Conservation (phyloP, 257 asterid species). For the Penstemon eatonii region DNA sequence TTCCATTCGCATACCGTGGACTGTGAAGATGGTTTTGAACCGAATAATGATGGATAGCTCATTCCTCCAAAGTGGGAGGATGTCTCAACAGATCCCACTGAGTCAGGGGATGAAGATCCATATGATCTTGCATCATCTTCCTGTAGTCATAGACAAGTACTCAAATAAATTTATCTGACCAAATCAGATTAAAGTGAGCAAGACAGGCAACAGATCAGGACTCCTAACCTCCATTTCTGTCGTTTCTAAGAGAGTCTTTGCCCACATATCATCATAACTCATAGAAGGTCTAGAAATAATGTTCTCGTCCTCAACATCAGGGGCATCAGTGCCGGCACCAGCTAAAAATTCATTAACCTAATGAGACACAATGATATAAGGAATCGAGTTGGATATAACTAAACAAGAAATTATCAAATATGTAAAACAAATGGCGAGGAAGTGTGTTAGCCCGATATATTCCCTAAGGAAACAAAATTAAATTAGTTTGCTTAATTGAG, state of each 20-base stretch:
- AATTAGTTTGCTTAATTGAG: no score
- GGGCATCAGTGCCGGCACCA: conserved; percentile 99
- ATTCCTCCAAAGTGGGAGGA: conserved; percentile 98
- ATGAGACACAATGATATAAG: conserved; percentile 18
- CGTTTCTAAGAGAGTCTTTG: conserved; percentile 92
- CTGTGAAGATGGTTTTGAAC: conserved; percentile 88
- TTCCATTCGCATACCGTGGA: conserved; percentile 50
- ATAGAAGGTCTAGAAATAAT: conserved; percentile 83
- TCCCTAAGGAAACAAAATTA: no score
- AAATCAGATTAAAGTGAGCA: conserved; percentile 24
- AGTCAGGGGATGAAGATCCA: conserved; percentile 98
- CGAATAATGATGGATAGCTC: conserved; percentile 96
- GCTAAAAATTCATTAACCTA: conserved; percentile 96
- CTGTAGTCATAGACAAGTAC: conserved; percentile 40
- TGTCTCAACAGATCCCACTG: conserved; percentile 92
- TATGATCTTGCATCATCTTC: conserved; percentile 90
- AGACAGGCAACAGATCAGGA: conserved; percentile 24
- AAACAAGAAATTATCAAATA: not conserved
- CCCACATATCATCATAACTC: conserved; percentile 99
- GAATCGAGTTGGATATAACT: conserved; percentile 12
- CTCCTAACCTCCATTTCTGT: conserved; percentile 75
- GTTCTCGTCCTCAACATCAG: conserved; percentile 98
- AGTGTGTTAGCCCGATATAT: no score
- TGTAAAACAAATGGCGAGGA: no score
- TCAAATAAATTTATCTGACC: not conserved